Percentiles rank a stretch among this genome's conserved stretches.
Evolutionary conservation across 1,284 basidiomycete species (phyloP).

Genomic region (Cryptococcus sp.): DNA sequence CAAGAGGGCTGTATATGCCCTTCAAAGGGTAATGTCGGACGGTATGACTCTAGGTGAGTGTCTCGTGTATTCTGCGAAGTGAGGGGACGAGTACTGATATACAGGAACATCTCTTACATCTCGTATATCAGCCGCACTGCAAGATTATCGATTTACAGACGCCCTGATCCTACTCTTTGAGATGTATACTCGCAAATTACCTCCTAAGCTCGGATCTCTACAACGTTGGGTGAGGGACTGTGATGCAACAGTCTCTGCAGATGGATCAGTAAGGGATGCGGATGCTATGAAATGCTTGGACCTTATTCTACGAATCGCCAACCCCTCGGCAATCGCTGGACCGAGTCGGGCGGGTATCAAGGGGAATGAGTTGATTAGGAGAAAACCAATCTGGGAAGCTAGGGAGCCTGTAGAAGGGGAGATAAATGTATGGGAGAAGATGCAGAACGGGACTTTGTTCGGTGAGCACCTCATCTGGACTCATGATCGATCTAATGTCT

Average conservation of each 20-base stretch:
- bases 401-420: conserved; percentile 27
- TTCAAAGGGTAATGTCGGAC: conserved; percentile 41
- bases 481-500: neutral
- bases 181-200: conserved; percentile 52
- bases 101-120: conserved; percentile 50
- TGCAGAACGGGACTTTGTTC: conserved; percentile 31
- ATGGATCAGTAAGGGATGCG: conserved; percentile 36
- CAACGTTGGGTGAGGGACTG: conserved; percentile 59
- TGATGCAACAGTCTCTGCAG: conserved; percentile 51
- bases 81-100: neutral
- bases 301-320: conserved; percentile 53
- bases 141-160: conserved; percentile 49
- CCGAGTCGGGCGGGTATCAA: conserved; percentile 7
- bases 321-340: neutral
- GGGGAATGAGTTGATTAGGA: conserved; percentile 4
- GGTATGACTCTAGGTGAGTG: conserved; percentile 35
- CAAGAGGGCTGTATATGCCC: conserved; percentile 41
- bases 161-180: conserved; percentile 56
- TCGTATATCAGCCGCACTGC: conserved; percentile 52
- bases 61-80: neutral
- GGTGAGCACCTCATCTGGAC: conserved; percentile 14
- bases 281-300: conserved; percentile 52
- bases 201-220: conserved; percentile 56
- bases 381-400: conserved; percentile 36
- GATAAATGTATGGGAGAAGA: conserved; percentile 40